Base-by-base conservation (phyloP, 2,329 filamentous ascomycete genomes). In the Leptographium galeiforme region DNA sequence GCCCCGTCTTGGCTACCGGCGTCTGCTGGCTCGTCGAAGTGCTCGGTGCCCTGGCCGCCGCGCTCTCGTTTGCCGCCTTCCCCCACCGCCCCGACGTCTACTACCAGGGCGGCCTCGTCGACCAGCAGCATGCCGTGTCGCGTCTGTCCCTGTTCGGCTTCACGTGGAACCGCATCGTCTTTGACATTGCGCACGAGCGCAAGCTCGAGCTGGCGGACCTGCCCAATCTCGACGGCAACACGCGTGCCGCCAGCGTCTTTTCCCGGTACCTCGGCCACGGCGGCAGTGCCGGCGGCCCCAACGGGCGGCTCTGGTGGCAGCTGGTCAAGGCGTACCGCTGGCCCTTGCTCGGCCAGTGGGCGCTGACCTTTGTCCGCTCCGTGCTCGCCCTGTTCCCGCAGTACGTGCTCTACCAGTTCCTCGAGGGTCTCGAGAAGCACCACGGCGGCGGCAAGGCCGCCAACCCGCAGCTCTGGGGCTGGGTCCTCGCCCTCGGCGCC, bases 81-180 rank as follows among this genome's bases (percentile, higher is more conserved):
- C 63, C 63, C 4, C 64, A 64, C 13, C 64, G 65, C 7, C 66
- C 66, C 0, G 64, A 68, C 53, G 62, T 68, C 36, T 68, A 61
- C 51, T 54, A 64, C 49, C 56, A 58, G 1, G 61, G 60, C 39
- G 49, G 48, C 12, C 53, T 68, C 2, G 66, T 68, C n/a, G 66
- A 68, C 53, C 66, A 67, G 55, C 66, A 68, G 51, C 56, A 64
- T 38, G 63, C 65, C 4, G 59, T 63, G 2, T 67, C 66, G 2
- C 53, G 66, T 13, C 52, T 68, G 2, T 51, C 58, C 6, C 58
- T 59, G 13, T 57, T 65, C 19, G 60, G 61, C 4, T 68, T 63
- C 50, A 61, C 63, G 13, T 68, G 64, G 64, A 67, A 68, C 52
- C 57, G 57, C 16, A 48, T 60, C 11, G 59, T 68, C 2, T 68